Evolutionary conservation across 2,329 filamentous ascomycete genomes (phyloP), one percentile per base, ranked within the genome.

Genomic region (Talaromyces verruculosus): DNA sequence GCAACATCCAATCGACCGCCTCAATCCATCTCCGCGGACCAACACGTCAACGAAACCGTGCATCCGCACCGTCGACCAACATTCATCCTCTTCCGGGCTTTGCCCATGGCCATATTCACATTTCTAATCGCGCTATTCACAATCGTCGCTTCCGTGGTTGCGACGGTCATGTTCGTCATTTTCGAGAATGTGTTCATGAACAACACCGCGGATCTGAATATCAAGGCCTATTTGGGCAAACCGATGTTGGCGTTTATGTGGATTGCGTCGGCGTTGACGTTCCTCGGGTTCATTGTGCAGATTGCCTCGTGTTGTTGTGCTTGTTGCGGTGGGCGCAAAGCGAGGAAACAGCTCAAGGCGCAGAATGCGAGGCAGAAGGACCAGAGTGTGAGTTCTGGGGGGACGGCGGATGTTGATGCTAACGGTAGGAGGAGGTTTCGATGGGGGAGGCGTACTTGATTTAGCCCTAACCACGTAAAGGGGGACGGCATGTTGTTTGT

Each of bases 201-300:
- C 33, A 79, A 80, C 4, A 88, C 91, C 72, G 84, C 85, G 2
- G 87, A 91, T 66, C 82, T 97, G 62, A 95, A 96, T 76, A 93
- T 97, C 71, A 76, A 80, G 10, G 91, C 89, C 2, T 79, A 84
- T 2, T 81, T 96, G 39, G 93, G 93, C 5, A 79, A 76, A 41
- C 84, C 87, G 70, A 93, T 96, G 90, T 86, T 96, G 72, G 90
- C 81, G 0, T 96, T 96, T 74, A 94, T 96, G 89, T 98, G 94
- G 93, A 85, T 92, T 33, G 91, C 89, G 0, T 85, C 88, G 0
- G 86, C 83, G 0, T 86, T 89, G 67, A 85, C 87, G 1, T 79
- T 92, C 5, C 73, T 93, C 22, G 89, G 89, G 0, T 93, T 91
- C 72, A 75, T 90, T 37, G 81, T 96, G 22, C 91, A 96, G 76